A percentile compares a stretch with the other conserved stretches of the same genome.
phyloP scores from a whole-genome alignment of 1,284 basidiomycete species.

The Cryptococcus sp. region DNA sequence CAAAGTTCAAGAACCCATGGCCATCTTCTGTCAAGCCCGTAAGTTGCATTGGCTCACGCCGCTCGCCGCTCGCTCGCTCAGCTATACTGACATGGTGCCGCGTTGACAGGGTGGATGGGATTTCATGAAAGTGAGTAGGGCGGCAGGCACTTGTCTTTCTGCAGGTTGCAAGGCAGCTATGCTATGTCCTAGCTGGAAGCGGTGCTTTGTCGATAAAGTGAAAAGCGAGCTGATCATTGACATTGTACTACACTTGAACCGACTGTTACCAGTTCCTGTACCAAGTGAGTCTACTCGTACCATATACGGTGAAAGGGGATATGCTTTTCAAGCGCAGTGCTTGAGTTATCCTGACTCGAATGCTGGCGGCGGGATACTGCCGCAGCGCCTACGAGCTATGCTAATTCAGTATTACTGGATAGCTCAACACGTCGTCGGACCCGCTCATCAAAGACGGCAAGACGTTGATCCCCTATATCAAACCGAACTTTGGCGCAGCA shows the following conservation, averaged over 20 bases:
- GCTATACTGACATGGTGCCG: neutral
- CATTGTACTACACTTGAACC: constrained; percentile 10
- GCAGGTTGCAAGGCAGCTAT: constrained; percentile 2
- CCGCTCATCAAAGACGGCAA: constrained; percentile 19
- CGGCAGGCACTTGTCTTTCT: neutral
- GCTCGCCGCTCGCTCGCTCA: too few species aligned
- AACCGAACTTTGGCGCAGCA: constrained; percentile 31
- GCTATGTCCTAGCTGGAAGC: too few species aligned
- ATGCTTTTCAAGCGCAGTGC: neutral
- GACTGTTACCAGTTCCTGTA: constrained; percentile 13
- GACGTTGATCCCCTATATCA: constrained; percentile 29
- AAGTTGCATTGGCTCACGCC: constrained; percentile 5
- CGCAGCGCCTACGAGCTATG: too few species aligned
- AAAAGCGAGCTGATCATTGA: too few species aligned
- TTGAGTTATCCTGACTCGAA: neutral
- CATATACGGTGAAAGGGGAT: neutral
- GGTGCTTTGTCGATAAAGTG: too few species aligned
- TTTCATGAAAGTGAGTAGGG: neutral
- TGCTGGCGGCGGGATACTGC: too few species aligned
- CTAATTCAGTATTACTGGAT: neutral
- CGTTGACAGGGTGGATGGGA: constrained; percentile 14
- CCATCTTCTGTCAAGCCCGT: constrained; percentile 45
- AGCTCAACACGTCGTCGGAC: constrained; percentile 12
- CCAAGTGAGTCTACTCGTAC: constrained; percentile 7
- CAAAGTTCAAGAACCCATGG: constrained; percentile 56